Percentiles rank a stretch among this genome's conserved stretches.
phyloP scores from a whole-genome alignment of 2,329 filamentous ascomycete species.

The Ophiognomonia clavigignenti-juglandacearum region DNA sequence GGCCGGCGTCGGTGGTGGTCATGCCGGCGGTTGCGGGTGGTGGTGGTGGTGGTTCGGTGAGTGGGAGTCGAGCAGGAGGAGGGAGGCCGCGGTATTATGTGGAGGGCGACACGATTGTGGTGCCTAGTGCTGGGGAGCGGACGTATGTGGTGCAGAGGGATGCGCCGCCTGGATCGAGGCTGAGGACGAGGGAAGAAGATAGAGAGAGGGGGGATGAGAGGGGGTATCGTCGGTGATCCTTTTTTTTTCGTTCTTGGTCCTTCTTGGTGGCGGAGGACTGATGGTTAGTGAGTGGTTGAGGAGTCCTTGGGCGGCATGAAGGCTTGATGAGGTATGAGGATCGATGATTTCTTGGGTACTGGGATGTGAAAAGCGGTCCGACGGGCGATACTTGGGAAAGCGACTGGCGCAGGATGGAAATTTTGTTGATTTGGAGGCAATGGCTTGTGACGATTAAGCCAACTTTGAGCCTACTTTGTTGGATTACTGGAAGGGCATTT shows the following conservation, averaged over 20 bases:
- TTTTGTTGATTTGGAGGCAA: too few relatives aligned
- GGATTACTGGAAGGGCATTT: too few relatives aligned
- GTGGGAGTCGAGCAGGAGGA: background rate
- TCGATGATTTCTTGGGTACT: background rate
- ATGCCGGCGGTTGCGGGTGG: background rate
- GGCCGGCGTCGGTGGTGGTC: too few relatives aligned
- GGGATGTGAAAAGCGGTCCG: too few relatives aligned
- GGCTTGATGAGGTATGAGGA: background rate
- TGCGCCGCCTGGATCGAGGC: constrained; percentile 4
- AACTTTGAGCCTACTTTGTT: too few relatives aligned
- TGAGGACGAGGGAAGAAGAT: constrained; percentile 1
- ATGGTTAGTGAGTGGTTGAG: too few relatives aligned
- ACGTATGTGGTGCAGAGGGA: constrained; percentile 7
- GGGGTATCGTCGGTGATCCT: constrained; percentile 4
- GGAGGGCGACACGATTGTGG: constrained; percentile 8
- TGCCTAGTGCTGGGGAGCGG: constrained; percentile 8
- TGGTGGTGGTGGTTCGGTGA: background rate
- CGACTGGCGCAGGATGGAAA: too few relatives aligned
- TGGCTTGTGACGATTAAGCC: too few relatives aligned
- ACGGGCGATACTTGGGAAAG: background rate
- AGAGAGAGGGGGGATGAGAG: constrained; percentile 1
- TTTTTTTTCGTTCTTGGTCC: too few relatives aligned
- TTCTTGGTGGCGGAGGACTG: too few relatives aligned
- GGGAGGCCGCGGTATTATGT: constrained; percentile 8
- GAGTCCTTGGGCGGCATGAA: too few relatives aligned